Evolutionary conservation across 2,329 filamentous ascomycete genomes (phyloP).

Genomic region (Paraconiothyrium brasiliense): DNA sequence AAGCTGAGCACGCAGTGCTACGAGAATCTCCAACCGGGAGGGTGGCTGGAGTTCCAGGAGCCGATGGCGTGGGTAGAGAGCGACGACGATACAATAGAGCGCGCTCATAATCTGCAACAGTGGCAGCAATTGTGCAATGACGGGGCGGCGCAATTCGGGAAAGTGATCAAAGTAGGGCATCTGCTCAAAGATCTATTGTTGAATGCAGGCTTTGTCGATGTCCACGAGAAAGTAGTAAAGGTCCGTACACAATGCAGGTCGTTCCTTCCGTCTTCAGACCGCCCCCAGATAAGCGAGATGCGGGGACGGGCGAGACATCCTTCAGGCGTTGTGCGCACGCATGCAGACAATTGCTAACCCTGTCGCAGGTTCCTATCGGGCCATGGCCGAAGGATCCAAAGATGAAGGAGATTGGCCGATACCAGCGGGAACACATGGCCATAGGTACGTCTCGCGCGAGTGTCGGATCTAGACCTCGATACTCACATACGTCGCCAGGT

Average conservation of each 20-base stretch:
- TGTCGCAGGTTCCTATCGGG: slow-evolving; percentile 41
- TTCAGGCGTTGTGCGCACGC: background rate
- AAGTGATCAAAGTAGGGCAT: slow-evolving; percentile 36
- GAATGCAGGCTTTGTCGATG: slow-evolving; percentile 45
- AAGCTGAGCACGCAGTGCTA: slow-evolving; percentile 36
- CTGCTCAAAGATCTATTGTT: slow-evolving; percentile 39
- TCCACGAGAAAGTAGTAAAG: slow-evolving; percentile 47
- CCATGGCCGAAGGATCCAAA: slow-evolving; percentile 59
- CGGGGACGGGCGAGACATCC: background rate
- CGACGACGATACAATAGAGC: slow-evolving; percentile 42
- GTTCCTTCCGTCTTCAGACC: background rate
- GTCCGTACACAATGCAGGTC: slow-evolving; percentile 21
- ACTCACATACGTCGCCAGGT: slow-evolving; percentile 19
- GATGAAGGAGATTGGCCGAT: slow-evolving; percentile 61
- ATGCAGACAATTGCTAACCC: background rate
- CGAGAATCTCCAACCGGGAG: slow-evolving; percentile 41
- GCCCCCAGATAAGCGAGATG: slow-evolving; percentile 15
- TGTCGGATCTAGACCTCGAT: background rate
- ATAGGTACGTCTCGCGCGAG: slow-evolving; percentile 28
- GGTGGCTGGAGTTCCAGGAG: slow-evolving; percentile 50
- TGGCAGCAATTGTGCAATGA: slow-evolving; percentile 45
- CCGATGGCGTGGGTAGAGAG: slow-evolving; percentile 42
- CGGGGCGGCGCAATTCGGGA: slow-evolving; percentile 37
- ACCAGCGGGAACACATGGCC: slow-evolving; percentile 47
- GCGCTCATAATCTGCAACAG: slow-evolving; percentile 31